Evolutionary conservation across 2,329 filamentous ascomycete species (phyloP).

Genomic region (Diplodia intermedia): DNA sequence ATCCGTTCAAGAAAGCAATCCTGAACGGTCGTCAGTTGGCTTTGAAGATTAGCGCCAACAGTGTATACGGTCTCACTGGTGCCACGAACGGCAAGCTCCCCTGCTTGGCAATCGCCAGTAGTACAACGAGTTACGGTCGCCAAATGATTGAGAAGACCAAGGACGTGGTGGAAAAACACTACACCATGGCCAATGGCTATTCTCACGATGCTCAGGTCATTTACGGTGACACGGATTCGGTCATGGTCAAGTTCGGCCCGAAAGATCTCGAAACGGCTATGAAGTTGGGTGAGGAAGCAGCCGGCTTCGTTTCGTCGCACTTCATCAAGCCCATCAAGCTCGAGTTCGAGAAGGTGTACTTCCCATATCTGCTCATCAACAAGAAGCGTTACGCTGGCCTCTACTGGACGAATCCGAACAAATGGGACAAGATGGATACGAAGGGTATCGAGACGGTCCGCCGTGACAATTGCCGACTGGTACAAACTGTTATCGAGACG

Average conservation of each 20-base stretch:
- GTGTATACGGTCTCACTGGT: conserved; percentile 95
- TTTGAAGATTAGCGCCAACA: conserved; percentile 96
- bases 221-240: conserved; percentile 98
- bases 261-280: conserved; percentile 86
- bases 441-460: conserved; percentile 99
- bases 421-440: conserved; percentile 99
- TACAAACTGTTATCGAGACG: conserved; percentile 97
- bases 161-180: conserved; percentile 88
- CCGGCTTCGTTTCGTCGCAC: conserved; percentile 84
- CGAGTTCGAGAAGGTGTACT: conserved; percentile 99
- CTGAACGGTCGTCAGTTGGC: conserved; percentile 96
- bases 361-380: conserved; percentile 97
- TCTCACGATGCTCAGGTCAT: conserved; percentile 94
- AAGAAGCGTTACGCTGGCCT: conserved; percentile 99
- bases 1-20: conserved; percentile 97
- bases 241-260: conserved; percentile 99
- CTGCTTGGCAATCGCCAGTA: conserved; percentile 93
- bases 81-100: conserved; percentile 95
- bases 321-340: conserved; percentile 98
- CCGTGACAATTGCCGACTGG: conserved; percentile 92
- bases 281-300: conserved; percentile 93
- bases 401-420: conserved; percentile 93
- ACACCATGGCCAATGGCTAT: conserved; percentile 93
- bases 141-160: conserved; percentile 99
- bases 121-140: conserved; percentile 94